A percentile compares a stretch with the other conserved stretches of the same genome.
Conservation (phyloP, 441 rosid genomes). For the Euphorbia celastroides region DNA sequence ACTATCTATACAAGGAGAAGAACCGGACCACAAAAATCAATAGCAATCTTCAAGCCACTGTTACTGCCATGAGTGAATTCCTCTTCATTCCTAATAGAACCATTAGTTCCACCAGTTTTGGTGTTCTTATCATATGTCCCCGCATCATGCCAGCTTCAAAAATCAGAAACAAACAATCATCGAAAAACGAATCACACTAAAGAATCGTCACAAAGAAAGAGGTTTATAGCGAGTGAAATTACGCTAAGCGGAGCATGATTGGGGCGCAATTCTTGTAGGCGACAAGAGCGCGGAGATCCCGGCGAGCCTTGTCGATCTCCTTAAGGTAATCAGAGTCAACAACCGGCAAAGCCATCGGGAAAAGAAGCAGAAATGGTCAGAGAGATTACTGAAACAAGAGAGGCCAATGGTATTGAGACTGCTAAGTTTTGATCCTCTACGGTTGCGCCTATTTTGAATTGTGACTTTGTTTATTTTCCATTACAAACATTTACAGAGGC, state of each 20-base stretch:
- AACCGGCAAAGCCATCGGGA: conserved; percentile 58
- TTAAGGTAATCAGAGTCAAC: conserved; percentile 78
- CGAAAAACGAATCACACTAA: not conserved
- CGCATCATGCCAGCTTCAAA: conserved; percentile 89
- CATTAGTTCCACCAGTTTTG: conserved; percentile 89
- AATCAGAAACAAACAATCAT: not conserved
- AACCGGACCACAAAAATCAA: conserved; percentile 68
- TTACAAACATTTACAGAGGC: too few relatives aligned
- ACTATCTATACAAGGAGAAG: too few relatives aligned
- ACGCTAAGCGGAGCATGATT: conserved; percentile 96
- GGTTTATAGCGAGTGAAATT: conserved; percentile 10
- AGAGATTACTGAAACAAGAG: not conserved
- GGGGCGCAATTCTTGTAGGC: conserved; percentile 87
- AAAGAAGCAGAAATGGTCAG: not conserved
- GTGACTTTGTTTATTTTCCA: too few relatives aligned
- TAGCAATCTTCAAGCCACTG: conserved; percentile 74
- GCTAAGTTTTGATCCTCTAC: not conserved
- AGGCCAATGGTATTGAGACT: not conserved
- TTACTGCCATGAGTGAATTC: conserved; percentile 75
- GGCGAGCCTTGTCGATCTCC: conserved; percentile 84
- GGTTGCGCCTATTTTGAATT: not conserved
- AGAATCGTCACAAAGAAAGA: not conserved
- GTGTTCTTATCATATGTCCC: conserved; percentile 77
- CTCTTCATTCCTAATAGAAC: conserved; percentile 82
- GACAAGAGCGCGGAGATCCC: conserved; percentile 86